Evolutionary conservation across 2,329 filamentous ascomycete genomes (phyloP), one percentile per base, ranked within the genome.

Genomic region (Cercospora zeina): DNA sequence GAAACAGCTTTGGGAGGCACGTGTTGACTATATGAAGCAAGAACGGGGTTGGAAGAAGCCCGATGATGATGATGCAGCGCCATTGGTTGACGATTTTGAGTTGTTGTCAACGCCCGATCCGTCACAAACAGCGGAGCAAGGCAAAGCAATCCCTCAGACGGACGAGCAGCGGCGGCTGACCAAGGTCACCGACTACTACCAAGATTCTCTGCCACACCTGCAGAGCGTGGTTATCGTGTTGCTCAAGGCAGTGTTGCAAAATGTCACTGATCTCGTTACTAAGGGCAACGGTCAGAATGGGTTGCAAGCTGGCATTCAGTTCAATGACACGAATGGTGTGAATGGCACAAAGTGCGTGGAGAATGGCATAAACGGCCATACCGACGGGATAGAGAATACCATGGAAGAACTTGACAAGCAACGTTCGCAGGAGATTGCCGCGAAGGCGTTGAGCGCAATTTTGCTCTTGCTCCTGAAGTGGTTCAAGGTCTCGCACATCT

Each of bases 191-290:
- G 79, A 81, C 7, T 96, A 96, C 72, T 99, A 97, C 73, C 83
- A 84, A 71, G 82, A 89, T 65, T 86, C 89, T 0, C 79, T 99
- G 56, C 91, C 93, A 1, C 88, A 96, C 74, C 79, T 99, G 14
- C 95, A 97, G 74, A 97, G 93, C 1, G 80, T 97, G 13, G 89
- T 96, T 3, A 96, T 97, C 69, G 93, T 97, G 4, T 82, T 97
- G 39, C 83, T 97, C 67, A 96, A 95, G 74, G 89, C 92, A 13
- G 88, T 97, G 45, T 79, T 97, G 63, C 84, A 88, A 37, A 96
- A 96, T 72, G 91, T 97, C 51, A 95, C 91, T 30, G 88, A 91
- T n/a, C 83, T 95, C 61, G 87, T 93, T 58, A 80, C 86, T 11
- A 85, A 88, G 70, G 75, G 74, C 21, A 78, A 77, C 64, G 79